A percentile compares a stretch with the other conserved stretches of the same genome.
Conservation (phyloP, 768 basidiomycete species). For the Rhodocollybia butyracea region DNA sequence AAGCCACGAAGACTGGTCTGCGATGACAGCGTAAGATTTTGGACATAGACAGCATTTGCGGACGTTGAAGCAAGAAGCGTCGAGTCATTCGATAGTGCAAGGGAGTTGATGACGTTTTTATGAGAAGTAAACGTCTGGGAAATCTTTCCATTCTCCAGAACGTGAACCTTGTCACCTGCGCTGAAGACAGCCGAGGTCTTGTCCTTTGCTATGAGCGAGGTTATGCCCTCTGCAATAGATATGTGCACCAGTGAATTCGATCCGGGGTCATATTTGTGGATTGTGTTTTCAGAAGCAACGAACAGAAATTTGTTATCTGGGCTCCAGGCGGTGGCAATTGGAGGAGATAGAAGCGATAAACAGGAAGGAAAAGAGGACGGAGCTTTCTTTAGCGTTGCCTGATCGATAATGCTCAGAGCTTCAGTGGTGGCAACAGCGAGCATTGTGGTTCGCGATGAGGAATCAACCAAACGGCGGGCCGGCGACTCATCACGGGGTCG, state of each 20-base stretch:
- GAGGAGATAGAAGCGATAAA: constrained; percentile 27
- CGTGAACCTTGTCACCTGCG: constrained; percentile 40
- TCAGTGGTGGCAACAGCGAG: constrained; percentile 50
- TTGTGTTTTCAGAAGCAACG: constrained; percentile 41
- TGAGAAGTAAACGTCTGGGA: constrained; percentile 50
- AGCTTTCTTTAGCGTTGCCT: constrained; percentile 41
- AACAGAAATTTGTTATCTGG: constrained; percentile 53
- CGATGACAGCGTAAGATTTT: constrained; percentile 54
- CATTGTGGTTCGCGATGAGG: constrained; percentile 31
- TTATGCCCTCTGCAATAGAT: constrained; percentile 27
- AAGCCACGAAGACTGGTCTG: constrained; percentile 56
- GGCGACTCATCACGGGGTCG: not conserved
- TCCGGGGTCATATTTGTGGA: constrained; percentile 52
- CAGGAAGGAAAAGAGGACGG: constrained; percentile 40
- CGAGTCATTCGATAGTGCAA: constrained; percentile 59
- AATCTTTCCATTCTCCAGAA: constrained; percentile 47
- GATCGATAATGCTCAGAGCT: constrained; percentile 47
- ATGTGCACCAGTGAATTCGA: constrained; percentile 43
- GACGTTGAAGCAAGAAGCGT: constrained; percentile 58
- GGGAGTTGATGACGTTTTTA: constrained; percentile 42
- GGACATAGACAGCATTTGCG: constrained; percentile 48
- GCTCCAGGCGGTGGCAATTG: constrained; percentile 51
- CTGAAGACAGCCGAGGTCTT: constrained; percentile 46
- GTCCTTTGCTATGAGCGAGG: constrained; percentile 31
- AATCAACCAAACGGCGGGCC: not conserved